phyloP scores from a whole-genome alignment of 768 basidiomycete species.

The Sarcodon sp. region DNA sequence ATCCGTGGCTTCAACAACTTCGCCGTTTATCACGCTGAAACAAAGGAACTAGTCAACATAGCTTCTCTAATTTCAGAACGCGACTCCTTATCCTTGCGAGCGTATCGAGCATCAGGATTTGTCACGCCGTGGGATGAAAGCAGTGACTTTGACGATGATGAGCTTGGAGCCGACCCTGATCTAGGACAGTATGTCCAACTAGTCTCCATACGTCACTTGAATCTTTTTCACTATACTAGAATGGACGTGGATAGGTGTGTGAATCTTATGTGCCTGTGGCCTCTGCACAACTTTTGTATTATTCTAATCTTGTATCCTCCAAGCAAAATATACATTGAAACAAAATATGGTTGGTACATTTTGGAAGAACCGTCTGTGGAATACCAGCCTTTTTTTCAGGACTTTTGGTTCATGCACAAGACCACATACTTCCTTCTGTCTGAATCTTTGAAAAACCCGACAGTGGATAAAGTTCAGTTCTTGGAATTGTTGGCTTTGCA shows the following conservation, averaged over 20 bases:
- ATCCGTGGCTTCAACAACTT: slow-evolving; percentile 45
- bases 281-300: not conserved
- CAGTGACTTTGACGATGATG: slow-evolving; percentile 15
- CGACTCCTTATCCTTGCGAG: not conserved
- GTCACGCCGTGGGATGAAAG: slow-evolving; percentile 24
- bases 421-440: slow-evolving; percentile 35
- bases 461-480: slow-evolving; percentile 18
- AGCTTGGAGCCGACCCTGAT: slow-evolving; percentile 11
- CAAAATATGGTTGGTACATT: slow-evolving; percentile 59
- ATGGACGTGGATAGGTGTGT: too few relatives aligned
- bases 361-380: slow-evolving; percentile 31
- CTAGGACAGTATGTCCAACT: slow-evolving; percentile 10
- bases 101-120: slow-evolving; percentile 24
- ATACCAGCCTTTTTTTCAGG: slow-evolving; percentile 32
- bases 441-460: slow-evolving; percentile 18
- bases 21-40: slow-evolving; percentile 30
- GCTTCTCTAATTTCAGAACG: slow-evolving; percentile 16
- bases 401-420: slow-evolving; percentile 37
- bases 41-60: slow-evolving; percentile 26
- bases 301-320: not conserved
- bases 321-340: slow-evolving; percentile 56
- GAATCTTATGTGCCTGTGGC: not conserved
- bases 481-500: not conserved
- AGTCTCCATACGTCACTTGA: slow-evolving; percentile 30
- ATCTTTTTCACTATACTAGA: slow-evolving; percentile 4